phyloP scores from a whole-genome alignment of 805 yeast genomes.

The Myxozyma monticola region DNA sequence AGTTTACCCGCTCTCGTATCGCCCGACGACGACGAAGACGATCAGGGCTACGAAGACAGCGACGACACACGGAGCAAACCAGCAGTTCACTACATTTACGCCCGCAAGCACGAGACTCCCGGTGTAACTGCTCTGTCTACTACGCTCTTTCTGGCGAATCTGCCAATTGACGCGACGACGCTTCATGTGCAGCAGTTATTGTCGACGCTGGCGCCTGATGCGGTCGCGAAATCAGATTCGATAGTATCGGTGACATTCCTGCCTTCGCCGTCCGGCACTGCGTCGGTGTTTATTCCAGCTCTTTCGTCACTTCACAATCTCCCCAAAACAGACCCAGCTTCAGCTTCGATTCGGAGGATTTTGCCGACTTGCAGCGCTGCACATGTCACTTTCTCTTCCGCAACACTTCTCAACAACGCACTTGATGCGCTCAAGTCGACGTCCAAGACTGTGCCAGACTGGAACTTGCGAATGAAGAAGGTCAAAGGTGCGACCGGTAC shows the following conservation, averaged over 20 bases:
- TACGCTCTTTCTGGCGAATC: constrained; percentile 29
- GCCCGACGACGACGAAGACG: not conserved
- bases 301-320: constrained; percentile 12
- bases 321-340: not conserved
- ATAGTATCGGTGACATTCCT: constrained; percentile 13
- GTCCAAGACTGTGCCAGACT: constrained; percentile 56
- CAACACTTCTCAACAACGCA: constrained; percentile 55
- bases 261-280: constrained; percentile 28
- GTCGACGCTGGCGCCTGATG: constrained; percentile 13
- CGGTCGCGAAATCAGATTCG: not conserved
- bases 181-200: constrained; percentile 31
- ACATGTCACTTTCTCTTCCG: constrained; percentile 11
- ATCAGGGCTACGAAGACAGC: not conserved
- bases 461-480: constrained; percentile 61
- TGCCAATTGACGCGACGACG: constrained; percentile 24
- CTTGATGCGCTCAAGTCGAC: constrained; percentile 52
- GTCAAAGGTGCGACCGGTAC: constrained; percentile 40
- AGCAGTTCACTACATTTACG: constrained; percentile 32
- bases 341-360: constrained; percentile 23
- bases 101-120: constrained; percentile 30
- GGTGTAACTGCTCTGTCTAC: not conserved
- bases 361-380: constrained; percentile 28
- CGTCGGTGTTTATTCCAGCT: constrained; percentile 21
- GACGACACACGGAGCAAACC: not conserved
- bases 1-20: not conserved